A percentile compares a stretch with the other conserved stretches of the same genome.
These are phyloP conservation scores for Nicotiana obtusifolia DNA, from an alignment of 257 asterid genomes.

Conservation along the genomic window DNA sequence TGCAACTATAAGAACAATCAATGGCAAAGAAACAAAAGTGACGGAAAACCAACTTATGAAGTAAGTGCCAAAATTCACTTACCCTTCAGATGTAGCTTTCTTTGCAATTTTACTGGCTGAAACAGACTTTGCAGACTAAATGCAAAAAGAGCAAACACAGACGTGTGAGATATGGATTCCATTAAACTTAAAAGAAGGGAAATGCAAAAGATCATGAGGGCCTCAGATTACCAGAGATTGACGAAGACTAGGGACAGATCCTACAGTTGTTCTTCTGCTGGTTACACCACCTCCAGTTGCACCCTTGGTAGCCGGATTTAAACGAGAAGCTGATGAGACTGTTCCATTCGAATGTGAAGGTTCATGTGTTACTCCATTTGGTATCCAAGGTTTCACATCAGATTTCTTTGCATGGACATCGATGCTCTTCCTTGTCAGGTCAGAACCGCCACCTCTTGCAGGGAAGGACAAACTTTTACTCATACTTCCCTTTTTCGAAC, in stretches of 20 bases:
- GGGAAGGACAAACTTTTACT: constrained; percentile 67
- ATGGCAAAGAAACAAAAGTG: not conserved
- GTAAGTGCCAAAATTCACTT: constrained; percentile 13
- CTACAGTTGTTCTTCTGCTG: constrained; percentile 33
- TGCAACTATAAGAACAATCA: not conserved
- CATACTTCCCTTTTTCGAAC: constrained; percentile 39
- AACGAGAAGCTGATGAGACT: constrained; percentile 10
- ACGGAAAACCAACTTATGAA: not conserved
- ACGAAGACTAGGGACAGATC: constrained; percentile 31
- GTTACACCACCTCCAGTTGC: constrained; percentile 14
- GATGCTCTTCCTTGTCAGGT: constrained; percentile 48
- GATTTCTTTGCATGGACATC: constrained; percentile 39
- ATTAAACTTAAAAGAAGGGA: not conserved
- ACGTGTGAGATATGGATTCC: not conserved
- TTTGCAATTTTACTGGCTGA: constrained; percentile 27
- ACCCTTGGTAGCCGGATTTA: constrained; percentile 6
- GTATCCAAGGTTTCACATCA: constrained; percentile 32
- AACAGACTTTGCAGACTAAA: constrained; percentile 41
- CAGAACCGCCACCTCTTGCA: constrained; percentile 37
- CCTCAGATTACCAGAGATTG: constrained; percentile 34
- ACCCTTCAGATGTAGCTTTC: constrained; percentile 37
- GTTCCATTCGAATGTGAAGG: constrained; percentile 4
- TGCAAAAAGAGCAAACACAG: not conserved
- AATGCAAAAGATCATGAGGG: not conserved
- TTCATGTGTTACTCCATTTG: constrained; percentile 22